Percentiles rank a stretch among this genome's conserved stretches.
These are phyloP conservation scores for Trichoderma endophyticum DNA, from an alignment of 2,329 filamentous ascomycete genomes.

Conservation along the genomic window DNA sequence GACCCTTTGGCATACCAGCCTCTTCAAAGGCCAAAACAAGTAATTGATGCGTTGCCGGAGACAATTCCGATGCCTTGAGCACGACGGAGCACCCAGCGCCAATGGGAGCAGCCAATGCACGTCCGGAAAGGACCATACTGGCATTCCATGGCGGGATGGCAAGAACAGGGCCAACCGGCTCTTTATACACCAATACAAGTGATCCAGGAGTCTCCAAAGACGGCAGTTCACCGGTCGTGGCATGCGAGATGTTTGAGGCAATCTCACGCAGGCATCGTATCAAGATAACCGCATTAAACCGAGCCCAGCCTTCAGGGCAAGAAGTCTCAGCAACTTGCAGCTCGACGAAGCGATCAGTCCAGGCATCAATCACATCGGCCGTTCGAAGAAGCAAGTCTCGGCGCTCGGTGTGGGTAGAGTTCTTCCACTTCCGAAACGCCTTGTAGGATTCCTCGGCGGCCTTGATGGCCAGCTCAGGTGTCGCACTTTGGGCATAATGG, in stretches of 20 bases:
- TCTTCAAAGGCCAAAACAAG: constrained; percentile 37
- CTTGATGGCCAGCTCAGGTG: constrained; percentile 52
- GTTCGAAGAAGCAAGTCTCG: constrained; percentile 69
- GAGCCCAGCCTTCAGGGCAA: constrained; percentile 36
- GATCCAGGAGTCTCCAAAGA: neutral
- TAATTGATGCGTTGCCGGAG: constrained; percentile 31
- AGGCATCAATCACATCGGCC: constrained; percentile 59
- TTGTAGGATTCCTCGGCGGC: constrained; percentile 55
- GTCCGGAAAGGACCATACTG: neutral
- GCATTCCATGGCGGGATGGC: constrained; percentile 68
- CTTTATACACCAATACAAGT: constrained; percentile 41
- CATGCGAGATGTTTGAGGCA: constrained; percentile 38
- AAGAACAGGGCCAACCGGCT: constrained; percentile 76
- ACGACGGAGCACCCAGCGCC: constrained; percentile 20
- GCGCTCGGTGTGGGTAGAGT: constrained; percentile 56
- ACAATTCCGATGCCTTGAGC: constrained; percentile 34
- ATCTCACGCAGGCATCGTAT: constrained; percentile 41
- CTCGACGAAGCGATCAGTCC: constrained; percentile 57
- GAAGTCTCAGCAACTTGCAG: constrained; percentile 57
- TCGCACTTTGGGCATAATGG: constrained; percentile 34
- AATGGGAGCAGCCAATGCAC: neutral
- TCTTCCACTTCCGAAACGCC: constrained; percentile 68
- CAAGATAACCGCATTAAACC: constrained; percentile 38
- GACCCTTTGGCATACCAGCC: constrained; percentile 42
- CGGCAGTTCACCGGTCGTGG: neutral